Evolutionary conservation across 345 rosid species (phyloP).

Genomic region (Gossypium rotundifolium): DNA sequence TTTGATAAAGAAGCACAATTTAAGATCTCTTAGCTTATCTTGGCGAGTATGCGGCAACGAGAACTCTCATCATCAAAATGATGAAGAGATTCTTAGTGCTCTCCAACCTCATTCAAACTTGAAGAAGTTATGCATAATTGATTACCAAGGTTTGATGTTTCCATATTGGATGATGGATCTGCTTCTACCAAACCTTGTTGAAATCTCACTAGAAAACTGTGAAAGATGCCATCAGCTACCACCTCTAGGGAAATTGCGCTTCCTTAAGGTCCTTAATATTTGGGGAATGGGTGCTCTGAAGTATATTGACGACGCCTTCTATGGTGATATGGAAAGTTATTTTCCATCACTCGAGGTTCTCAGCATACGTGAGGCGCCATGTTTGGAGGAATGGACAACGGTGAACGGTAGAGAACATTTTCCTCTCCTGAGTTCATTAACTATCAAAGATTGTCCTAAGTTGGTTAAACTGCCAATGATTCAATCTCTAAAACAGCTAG

Average conservation of each 20-base stretch:
- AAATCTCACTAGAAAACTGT: neutral
- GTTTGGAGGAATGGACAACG: too few relatives aligned
- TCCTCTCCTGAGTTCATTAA: neutral
- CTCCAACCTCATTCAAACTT: constrained; percentile 11
- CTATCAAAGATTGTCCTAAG: accelerated
- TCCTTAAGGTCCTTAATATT: neutral
- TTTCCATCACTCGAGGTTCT: too few relatives aligned
- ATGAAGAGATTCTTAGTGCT: constrained; percentile 2
- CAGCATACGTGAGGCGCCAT: too few relatives aligned
- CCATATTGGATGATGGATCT: too few relatives aligned
- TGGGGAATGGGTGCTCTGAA: neutral
- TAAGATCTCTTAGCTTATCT: neutral
- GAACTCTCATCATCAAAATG: neutral
- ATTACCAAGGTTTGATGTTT: neutral
- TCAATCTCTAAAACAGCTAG: neutral
- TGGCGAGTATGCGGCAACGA: neutral
- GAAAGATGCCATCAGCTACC: neutral
- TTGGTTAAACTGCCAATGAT: neutral
- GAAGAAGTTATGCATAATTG: neutral
- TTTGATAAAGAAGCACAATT: neutral
- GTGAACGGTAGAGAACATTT: too few relatives aligned
- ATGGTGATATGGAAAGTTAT: too few relatives aligned
- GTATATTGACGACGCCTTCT: too few relatives aligned
- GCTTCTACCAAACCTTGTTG: too few relatives aligned
- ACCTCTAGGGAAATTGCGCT: neutral